Percentiles rank a stretch among this genome's conserved stretches.
These are phyloP conservation scores for Talaromyces marneffei DNA, from an alignment of 2,329 filamentous ascomycete genomes.

Conservation along the genomic window DNA sequence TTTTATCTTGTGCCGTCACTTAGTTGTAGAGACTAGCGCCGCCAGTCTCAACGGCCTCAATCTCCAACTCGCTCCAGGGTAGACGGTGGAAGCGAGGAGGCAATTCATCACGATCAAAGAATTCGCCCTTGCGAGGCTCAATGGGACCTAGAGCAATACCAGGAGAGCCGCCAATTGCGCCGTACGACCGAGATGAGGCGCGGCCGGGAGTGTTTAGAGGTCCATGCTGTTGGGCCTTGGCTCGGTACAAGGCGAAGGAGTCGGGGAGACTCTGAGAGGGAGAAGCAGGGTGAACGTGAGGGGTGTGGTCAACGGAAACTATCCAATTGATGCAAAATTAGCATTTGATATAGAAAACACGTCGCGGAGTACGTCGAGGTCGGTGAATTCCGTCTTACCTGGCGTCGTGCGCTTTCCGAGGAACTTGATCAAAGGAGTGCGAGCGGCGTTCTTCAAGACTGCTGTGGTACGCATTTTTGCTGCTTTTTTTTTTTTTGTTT, in stretches of 20 bases:
- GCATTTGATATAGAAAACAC: neutral
- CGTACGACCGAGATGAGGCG: conserved; percentile 30
- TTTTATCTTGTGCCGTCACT: conserved; percentile 7
- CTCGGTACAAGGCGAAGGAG: conserved; percentile 57
- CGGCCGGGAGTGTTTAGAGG: conserved; percentile 44
- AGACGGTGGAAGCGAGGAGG: conserved; percentile 74
- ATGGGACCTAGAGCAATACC: conserved; percentile 70
- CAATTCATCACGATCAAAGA: conserved; percentile 84
- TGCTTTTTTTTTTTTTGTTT: neutral
- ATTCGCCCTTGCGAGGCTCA: conserved; percentile 64
- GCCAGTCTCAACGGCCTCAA: conserved; percentile 91
- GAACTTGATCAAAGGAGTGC: conserved; percentile 47
- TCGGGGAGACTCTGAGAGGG: conserved; percentile 52
- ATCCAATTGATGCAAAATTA: neutral
- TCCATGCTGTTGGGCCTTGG: conserved; percentile 60
- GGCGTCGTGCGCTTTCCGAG: conserved; percentile 43
- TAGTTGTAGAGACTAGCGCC: conserved; percentile 64
- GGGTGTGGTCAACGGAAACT: conserved; percentile 49
- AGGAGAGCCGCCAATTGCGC: conserved; percentile 53
- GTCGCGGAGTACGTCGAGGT: neutral
- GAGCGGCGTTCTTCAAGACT: conserved; percentile 37
- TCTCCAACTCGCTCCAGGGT: conserved; percentile 72
- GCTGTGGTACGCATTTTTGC: conserved; percentile 38
- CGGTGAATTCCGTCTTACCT: conserved; percentile 29
- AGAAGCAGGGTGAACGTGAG: conserved; percentile 54